phyloP scores from a whole-genome alignment of 2,329 filamentous ascomycete genomes.

The Lecanicillium sp. region DNA sequence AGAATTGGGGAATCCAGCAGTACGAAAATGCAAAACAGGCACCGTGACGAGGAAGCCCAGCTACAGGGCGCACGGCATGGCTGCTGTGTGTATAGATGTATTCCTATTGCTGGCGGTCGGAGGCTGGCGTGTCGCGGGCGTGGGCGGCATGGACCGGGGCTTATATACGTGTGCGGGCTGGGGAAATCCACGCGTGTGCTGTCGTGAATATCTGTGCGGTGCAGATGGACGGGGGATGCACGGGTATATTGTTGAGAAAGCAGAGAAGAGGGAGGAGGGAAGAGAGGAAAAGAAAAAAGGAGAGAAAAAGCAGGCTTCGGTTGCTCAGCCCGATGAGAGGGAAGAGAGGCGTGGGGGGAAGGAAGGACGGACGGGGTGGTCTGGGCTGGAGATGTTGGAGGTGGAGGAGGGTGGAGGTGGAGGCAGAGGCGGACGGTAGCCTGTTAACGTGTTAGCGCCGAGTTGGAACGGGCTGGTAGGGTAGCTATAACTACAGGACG shows the following conservation, averaged over 20 bases:
- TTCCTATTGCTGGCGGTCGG: no score
- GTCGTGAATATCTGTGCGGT: no score
- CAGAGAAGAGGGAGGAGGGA: not conserved
- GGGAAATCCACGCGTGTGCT: no score
- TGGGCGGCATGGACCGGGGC: no score
- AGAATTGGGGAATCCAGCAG: no score
- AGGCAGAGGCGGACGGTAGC: not conserved
- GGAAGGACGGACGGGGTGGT: not conserved
- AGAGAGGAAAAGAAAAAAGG: not conserved
- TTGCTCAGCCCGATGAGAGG: no score
- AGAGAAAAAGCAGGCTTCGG: not conserved
- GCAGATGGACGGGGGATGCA: no score
- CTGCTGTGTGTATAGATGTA: no score
- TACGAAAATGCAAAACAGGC: not conserved
- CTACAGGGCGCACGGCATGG: conserved; percentile 4
- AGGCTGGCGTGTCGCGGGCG: not conserved
- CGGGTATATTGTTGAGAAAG: not conserved
- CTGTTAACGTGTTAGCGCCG: no score
- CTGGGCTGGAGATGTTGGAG: not conserved
- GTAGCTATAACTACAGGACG: no score
- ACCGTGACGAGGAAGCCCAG: conserved; percentile 6
- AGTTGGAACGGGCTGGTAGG: no score
- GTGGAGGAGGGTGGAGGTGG: not conserved
- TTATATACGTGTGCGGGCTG: conserved; percentile 14
- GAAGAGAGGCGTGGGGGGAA: not conserved